Base-by-base conservation (phyloP, 176 grass and related monocot genomes). In the Rhynchospora breviuscula region DNA sequence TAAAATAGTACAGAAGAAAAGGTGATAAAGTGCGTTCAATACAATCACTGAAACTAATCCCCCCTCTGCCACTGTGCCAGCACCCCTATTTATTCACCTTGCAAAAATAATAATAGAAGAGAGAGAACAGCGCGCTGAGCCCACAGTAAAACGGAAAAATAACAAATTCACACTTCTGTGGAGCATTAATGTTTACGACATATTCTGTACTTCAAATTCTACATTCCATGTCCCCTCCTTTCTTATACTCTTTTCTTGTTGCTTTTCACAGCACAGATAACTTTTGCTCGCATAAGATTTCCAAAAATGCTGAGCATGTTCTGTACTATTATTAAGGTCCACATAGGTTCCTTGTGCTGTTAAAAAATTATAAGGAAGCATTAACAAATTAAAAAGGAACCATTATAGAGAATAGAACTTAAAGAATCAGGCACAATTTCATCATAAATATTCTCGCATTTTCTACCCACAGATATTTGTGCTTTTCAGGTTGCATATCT, bases 241-340 rank as follows among this genome's bases (percentile, higher is more conserved):
- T 43, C 12, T 43, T 25, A 4, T 43, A 49, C 10, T 47, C 19
- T 72, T 72, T 21, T 22, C 6, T 21, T 61, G 19, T 22, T 73
- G 6, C 11, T 31, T 73, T 73, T 19, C 49, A 74, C 46, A 74
- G 9, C 46, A 74, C n/a, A 67, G 64, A 7, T 51, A 75, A 48
- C 46, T 74, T 51, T 14, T 76, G 22, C 48, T 31, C 48, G 0
- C 13, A 17, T 54, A 31, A 40, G 48, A 1, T 77, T 9, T 78
- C 73, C 57, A 78, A 56, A 78, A 31, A 78, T 78, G 73, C 49
- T 33, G 73, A 78, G 17, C 73, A 78, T 78, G 15, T 31, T 54
- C 25, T 57, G 23, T 31, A 6, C 48, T 78, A 78, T 78, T 78
- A 78, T 57, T 78, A 56, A 78, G 73, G 67, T 71, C 19, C 40